phyloP scores from a whole-genome alignment of 371 early-diverging fungal species.

The Gilbertella persicaria region DNA sequence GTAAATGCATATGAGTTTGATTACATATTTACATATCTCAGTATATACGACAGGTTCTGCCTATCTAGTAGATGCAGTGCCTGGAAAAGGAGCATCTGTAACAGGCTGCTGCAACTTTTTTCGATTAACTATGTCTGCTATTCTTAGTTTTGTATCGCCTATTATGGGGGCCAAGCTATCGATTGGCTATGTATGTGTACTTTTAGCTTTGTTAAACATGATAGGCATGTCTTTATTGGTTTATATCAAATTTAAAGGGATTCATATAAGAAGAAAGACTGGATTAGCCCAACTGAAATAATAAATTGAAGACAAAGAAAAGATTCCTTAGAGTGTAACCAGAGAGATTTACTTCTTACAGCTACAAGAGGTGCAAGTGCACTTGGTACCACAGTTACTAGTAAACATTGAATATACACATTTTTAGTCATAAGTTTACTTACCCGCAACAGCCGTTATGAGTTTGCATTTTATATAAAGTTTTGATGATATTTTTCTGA shows the following conservation, averaged over 20 bases:
- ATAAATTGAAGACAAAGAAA: conserved; percentile 16
- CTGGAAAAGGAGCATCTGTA: conserved; percentile 55
- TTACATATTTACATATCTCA: background rate
- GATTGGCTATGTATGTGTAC: conserved; percentile 35
- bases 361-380: conserved; percentile 22
- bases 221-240: conserved; percentile 29
- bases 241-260: conserved; percentile 36
- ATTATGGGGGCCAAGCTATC: conserved; percentile 23
- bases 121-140: conserved; percentile 50
- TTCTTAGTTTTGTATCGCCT: conserved; percentile 34
- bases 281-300: conserved; percentile 18
- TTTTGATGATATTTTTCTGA: too few relatives aligned
- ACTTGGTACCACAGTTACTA: conserved; percentile 23
- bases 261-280: conserved; percentile 27
- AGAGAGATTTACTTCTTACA: conserved; percentile 29
- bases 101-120: conserved; percentile 55
- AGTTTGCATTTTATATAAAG: too few relatives aligned
- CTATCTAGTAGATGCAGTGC: conserved; percentile 53
- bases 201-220: conserved; percentile 35
- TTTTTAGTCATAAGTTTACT: too few relatives aligned
- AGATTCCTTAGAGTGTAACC: background rate
- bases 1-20: background rate
- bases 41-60: conserved; percentile 51
- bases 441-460: too few relatives aligned
- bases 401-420: background rate